Percentiles rank a stretch among this genome's conserved stretches.
These are phyloP conservation scores for Cladobotryum protrusum DNA, from an alignment of 2,329 filamentous ascomycete species.

Conservation along the genomic window DNA sequence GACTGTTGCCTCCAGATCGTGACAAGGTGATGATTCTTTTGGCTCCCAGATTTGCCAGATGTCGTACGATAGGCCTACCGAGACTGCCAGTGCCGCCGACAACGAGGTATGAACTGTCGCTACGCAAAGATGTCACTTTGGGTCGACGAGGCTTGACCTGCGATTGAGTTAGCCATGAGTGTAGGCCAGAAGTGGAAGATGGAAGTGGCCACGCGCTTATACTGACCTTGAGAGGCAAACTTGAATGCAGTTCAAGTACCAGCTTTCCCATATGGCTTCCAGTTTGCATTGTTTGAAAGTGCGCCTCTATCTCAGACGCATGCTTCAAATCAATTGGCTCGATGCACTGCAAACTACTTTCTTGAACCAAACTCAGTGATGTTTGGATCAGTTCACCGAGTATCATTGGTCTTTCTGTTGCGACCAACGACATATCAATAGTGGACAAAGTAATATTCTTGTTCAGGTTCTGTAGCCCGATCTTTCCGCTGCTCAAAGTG, in stretches of 20 bases:
- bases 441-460: constrained; percentile 5
- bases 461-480: constrained; percentile 5
- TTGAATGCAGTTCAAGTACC: constrained; percentile 5
- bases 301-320: constrained; percentile 4
- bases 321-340: constrained; percentile 2
- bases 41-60: constrained; percentile 7
- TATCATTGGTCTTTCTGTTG: constrained; percentile 1
- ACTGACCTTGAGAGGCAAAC: constrained; percentile 8
- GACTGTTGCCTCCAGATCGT: background rate
- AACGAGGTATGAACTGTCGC: constrained; percentile 8
- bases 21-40: constrained; percentile 1
- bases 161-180: background rate
- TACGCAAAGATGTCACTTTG: constrained; percentile 1
- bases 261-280: constrained; percentile 4
- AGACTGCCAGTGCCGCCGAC: background rate
- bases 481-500: constrained; percentile 1
- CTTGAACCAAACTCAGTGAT: constrained; percentile 6
- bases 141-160: constrained; percentile 11
- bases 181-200: background rate
- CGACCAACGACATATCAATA: constrained; percentile 7
- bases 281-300: constrained; percentile 7
- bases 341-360: background rate
- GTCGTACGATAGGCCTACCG: constrained; percentile 3
- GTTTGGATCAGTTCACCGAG: constrained; percentile 7
- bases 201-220: background rate